A percentile compares a stretch with the other conserved stretches of the same genome.
Evolutionary conservation across 768 basidiomycete species (phyloP).

Genomic region (Rhizopogon vesiculosus): DNA sequence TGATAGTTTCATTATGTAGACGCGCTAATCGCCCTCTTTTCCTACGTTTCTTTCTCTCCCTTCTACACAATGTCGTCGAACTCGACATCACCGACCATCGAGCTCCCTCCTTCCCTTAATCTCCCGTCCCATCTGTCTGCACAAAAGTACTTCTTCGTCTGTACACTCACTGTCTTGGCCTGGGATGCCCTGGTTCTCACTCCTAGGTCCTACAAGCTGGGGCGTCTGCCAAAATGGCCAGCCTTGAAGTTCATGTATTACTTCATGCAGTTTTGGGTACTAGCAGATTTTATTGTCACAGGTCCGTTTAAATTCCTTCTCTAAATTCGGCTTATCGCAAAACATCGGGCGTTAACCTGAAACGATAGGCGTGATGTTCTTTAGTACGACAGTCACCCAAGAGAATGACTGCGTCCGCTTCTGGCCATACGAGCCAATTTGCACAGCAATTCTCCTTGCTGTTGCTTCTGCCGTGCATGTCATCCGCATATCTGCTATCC

Average conservation of each 20-base stretch:
- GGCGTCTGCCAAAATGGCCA: conserved; percentile 64
- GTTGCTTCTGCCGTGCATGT: conserved; percentile 74
- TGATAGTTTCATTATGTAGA: neutral
- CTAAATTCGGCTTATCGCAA: neutral
- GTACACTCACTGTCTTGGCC: conserved; percentile 83
- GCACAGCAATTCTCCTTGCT: conserved; percentile 69
- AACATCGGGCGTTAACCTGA: neutral
- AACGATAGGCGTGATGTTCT: conserved; percentile 70
- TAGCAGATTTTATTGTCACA: conserved; percentile 71
- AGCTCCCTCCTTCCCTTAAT: conserved; percentile 62
- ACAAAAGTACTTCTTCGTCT: conserved; percentile 88
- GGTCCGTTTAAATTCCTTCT: conserved; percentile 35
- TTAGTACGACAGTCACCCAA: conserved; percentile 65
- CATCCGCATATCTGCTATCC: conserved; percentile 76
- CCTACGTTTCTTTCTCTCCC: neutral
- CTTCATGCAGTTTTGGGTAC: conserved; percentile 74
- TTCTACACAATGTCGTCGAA: conserved; percentile 15
- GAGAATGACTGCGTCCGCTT: conserved; percentile 56
- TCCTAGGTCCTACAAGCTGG: conserved; percentile 71
- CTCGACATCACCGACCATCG: neutral
- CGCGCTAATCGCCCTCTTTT: neutral
- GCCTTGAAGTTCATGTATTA: conserved; percentile 72
- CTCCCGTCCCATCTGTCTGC: conserved; percentile 76
- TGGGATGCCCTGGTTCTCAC: conserved; percentile 88
- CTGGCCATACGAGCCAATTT: conserved; percentile 84